These are phyloP conservation scores for Pythium folliculosum DNA, from an alignment of 352 stramenopile genomes.

Conservation along the genomic window DNA sequence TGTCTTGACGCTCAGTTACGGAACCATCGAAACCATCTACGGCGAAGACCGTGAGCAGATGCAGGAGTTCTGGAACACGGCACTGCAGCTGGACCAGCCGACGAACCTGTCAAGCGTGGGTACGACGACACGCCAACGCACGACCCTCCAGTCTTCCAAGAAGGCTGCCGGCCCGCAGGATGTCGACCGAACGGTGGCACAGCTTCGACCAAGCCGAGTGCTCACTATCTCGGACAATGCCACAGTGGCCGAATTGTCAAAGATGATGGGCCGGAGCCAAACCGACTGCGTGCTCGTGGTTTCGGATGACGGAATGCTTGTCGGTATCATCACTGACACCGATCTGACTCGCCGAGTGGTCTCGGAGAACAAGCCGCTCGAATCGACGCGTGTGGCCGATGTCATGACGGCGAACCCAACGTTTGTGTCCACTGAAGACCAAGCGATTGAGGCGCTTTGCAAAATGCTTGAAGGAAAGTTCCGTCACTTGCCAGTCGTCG, in stretches of 20 bases:
- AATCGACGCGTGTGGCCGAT: slow-evolving; percentile 66
- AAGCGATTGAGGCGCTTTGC: slow-evolving; percentile 84
- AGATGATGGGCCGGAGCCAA: slow-evolving; percentile 89
- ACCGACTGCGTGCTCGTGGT: slow-evolving; percentile 94
- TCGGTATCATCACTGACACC: slow-evolving; percentile 96
- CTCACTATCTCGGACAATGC: slow-evolving; percentile 83
- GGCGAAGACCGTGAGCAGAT: slow-evolving; percentile 86
- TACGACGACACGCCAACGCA: slow-evolving; percentile 42
- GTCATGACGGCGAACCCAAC: slow-evolving; percentile 86
- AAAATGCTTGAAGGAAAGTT: slow-evolving; percentile 89
- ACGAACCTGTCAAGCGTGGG: slow-evolving; percentile 38
- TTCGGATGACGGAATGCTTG: slow-evolving; percentile 84
- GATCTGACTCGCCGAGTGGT: slow-evolving; percentile 85
- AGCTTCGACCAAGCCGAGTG: slow-evolving; percentile 85
- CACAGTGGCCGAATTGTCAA: slow-evolving; percentile 84
- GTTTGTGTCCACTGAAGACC: slow-evolving; percentile 83
- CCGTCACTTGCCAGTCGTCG: slow-evolving; percentile 83
- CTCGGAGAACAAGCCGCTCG: slow-evolving; percentile 72
- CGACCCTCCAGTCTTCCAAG: slow-evolving; percentile 50
- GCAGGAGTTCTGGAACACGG: slow-evolving; percentile 90
- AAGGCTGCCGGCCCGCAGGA: slow-evolving; percentile 57
- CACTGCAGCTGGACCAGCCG: slow-evolving; percentile 78
- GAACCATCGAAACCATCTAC: slow-evolving; percentile 88
- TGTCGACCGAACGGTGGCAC: slow-evolving; percentile 74
- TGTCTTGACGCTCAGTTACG: slow-evolving; percentile 84